These are phyloP conservation scores for Maudiozyma barnettii DNA, from an alignment of 805 yeast species.

Conservation along the genomic window DNA sequence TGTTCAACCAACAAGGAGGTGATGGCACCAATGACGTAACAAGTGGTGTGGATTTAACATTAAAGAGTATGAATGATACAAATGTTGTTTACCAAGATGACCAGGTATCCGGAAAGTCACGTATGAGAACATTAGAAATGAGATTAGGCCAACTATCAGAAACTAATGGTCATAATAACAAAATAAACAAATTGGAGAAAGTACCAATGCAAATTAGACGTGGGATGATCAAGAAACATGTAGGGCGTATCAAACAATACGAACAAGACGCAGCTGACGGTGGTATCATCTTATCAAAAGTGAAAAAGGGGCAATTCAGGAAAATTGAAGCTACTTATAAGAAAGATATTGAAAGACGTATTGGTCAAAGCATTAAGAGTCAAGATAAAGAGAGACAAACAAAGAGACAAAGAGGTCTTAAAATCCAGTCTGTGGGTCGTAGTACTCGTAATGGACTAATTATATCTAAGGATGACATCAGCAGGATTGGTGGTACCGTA, in stretches of 20 bases:
- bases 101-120: slow-evolving; percentile 58
- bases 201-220: slow-evolving; percentile 86
- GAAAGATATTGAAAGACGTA: slow-evolving; percentile 31
- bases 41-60: slow-evolving; percentile 62
- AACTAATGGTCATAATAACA: slow-evolving; percentile 34
- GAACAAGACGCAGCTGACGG: slow-evolving; percentile 81
- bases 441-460: slow-evolving; percentile 72
- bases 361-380: slow-evolving; percentile 42
- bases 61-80: slow-evolving; percentile 37
- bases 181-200: slow-evolving; percentile 42
- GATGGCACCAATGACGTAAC: slow-evolving; percentile 15
- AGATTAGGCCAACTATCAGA: slow-evolving; percentile 44
- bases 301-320: slow-evolving; percentile 57
- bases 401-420: slow-evolving; percentile 66
- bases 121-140: slow-evolving; percentile 53
- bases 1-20: slow-evolving; percentile 20
- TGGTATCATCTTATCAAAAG: slow-evolving; percentile 76
- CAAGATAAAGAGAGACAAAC: slow-evolving; percentile 34
- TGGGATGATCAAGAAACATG: slow-evolving; percentile 61
- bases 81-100: slow-evolving; percentile 30
- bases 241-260: slow-evolving; percentile 41
- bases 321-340: slow-evolving; percentile 40
- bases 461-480: slow-evolving; percentile 59
- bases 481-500: slow-evolving; percentile 8
- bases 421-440: slow-evolving; percentile 66